Evolutionary conservation across 2,329 filamentous ascomycete genomes (phyloP), one percentile per base, ranked within the genome.

Genomic region (Endoconidiophora laricicola): DNA sequence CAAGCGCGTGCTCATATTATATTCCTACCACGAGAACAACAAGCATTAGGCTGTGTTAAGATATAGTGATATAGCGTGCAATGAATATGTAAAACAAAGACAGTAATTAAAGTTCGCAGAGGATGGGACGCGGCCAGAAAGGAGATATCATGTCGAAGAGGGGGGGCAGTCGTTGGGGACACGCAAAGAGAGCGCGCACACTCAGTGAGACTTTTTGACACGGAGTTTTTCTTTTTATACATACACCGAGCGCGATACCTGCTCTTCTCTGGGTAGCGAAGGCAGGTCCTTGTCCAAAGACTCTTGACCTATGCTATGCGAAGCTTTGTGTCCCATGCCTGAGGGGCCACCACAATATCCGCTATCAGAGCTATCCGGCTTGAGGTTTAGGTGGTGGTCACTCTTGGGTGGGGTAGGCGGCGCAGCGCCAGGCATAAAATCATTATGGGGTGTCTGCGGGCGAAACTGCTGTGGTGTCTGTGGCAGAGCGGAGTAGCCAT

Each of bases 221-320:
- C 16, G 9, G 7, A 33, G 29, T 33, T 29, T 29, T 29, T 43
- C 42, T 29, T 41, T 36, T 40, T 52, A 52, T 42, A 52, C 48
- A 45, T 53, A 50, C 48, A 50, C 41, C 45, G 49, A n/a, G 39
- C 42, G 45, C 23, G 33, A 41, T 36, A 33, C 43, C 43, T 48
- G 46, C 29, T 54, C 50, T 44, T 58, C 56, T 43, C 52, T 54
- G 2, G 77, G 77, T 42, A 81, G 60, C 2, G 75, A 73, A 5
- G 76, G 77, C 44, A 80, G 60, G 9, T 69, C 69, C 63, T 81
- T 81, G 56, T 79, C 73, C 41, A 79, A 63, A 55, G 75, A 78
- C 39, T 75, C 71, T 44, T 69, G 69, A 49, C n/a, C 57, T 51
- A 10, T 52, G 57, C 45, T 52, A 36, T 52, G 46, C 10, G 18